Base-by-base conservation (phyloP, 2,329 filamentous ascomycete genomes). In the Monosporascus ibericus region DNA sequence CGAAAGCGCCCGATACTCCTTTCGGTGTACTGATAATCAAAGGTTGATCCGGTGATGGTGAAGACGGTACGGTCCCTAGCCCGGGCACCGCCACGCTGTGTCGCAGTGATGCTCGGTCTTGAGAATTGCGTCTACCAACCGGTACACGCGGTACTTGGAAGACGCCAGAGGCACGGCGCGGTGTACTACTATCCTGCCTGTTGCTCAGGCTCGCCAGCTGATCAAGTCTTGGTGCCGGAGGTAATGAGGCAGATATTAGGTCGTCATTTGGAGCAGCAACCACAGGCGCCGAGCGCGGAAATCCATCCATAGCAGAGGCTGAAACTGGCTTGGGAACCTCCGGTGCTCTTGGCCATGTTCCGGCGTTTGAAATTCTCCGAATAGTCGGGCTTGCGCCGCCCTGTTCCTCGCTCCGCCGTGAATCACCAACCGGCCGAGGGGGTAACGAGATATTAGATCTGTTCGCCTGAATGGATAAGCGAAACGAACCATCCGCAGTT, bases 1-100 rank as follows among this genome's bases (percentile, higher is more conserved):
- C 80, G 56, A 75, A 80, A 1, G 75, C 78, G 3, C 80, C 80
- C 0, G 73, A 69, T 8, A 83, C 72, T 17, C 81, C 81, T 9
- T 68, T 74, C 1, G 80, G 80, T 3, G 81, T 84, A 64, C 80
- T 84, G 63, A 84, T 82, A 50, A 84, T 84, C 25, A 84, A 70
- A 4, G 81, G 80, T 50, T 77, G 75, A 38, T 82, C 79, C 25
- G 77, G 69, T 5, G 62, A 62, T 17, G 64, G 54, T 14, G 63
- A 53, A 51, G 60, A 58, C 48, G 53, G 57, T 52, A 60, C 11
- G 11, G 24, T 14, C 17, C 42, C 24, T 7, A 46, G 15, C 14
- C 42, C 42, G 14, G 42, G 42, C 22, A 46, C 42, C 14, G 42
- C 42, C 14, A 46, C 42, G 22, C 59, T 58, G 51, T 60, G 56